Percentiles rank a stretch among this genome's conserved stretches.
Evolutionary conservation across 2,329 filamentous ascomycete genomes (phyloP).

Genomic region (Ploettnerulaceae sp.): DNA sequence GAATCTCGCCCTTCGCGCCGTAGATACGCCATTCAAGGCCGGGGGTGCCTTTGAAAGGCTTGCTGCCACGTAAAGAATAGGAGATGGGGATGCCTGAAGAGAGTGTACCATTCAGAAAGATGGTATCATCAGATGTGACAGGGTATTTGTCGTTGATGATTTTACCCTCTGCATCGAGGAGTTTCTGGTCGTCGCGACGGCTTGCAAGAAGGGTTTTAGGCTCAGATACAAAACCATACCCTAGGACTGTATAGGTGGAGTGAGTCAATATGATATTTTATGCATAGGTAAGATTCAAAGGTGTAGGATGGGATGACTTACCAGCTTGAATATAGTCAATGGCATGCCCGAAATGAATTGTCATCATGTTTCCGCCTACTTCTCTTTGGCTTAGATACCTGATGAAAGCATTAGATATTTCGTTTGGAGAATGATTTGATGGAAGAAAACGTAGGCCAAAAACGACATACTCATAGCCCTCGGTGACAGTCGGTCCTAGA

Average conservation of each 20-base stretch:
- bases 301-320: constrained; percentile 4
- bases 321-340: constrained; percentile 40
- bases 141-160: constrained; percentile 10
- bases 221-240: constrained; percentile 14
- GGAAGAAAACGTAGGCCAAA: too few species aligned
- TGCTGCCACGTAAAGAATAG: constrained; percentile 18
- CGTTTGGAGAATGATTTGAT: neutral
- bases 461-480: constrained; percentile 39
- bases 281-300: neutral
- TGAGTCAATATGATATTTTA: neutral
- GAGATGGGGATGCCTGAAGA: constrained; percentile 17
- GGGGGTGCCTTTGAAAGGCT: constrained; percentile 11
- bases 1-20: constrained; percentile 45
- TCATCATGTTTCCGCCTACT: constrained; percentile 37
- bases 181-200: constrained; percentile 7
- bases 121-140: constrained; percentile 20
- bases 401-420: neutral
- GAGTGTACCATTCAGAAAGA: constrained; percentile 21
- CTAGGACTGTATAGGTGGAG: constrained; percentile 13
- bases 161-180: constrained; percentile 6
- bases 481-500: constrained; percentile 6
- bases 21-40: constrained; percentile 46
- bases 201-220: constrained; percentile 18
- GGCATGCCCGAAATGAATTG: constrained; percentile 30
- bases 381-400: constrained; percentile 27